Conservation (phyloP, 1,284 basidiomycete genomes). For the Malassezia cuniculi region DNA sequence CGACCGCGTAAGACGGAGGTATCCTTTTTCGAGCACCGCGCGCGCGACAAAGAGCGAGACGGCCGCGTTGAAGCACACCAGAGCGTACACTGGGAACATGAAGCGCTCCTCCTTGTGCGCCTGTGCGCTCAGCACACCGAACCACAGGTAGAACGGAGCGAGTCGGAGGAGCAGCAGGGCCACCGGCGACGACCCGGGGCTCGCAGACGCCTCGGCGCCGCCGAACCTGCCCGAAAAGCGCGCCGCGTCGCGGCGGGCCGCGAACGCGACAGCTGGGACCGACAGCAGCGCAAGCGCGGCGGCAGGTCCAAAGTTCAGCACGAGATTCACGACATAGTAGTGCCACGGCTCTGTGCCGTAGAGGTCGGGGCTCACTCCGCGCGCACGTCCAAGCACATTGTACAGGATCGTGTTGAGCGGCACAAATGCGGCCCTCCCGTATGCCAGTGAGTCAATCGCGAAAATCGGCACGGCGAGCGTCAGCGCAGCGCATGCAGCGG, state of each 20-base stretch:
- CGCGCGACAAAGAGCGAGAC: slow-evolving; percentile 56
- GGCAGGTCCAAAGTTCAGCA: slow-evolving; percentile 84
- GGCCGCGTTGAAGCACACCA: slow-evolving; percentile 87
- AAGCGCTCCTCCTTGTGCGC: slow-evolving; percentile 96
- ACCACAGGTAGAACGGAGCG: slow-evolving; percentile 78
- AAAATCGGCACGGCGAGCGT: slow-evolving; percentile 53
- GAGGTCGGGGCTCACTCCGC: slow-evolving; percentile 65
- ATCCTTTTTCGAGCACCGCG: slow-evolving; percentile 20
- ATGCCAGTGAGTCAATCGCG: slow-evolving; percentile 63
- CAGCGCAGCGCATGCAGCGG: slow-evolving; percentile 54
- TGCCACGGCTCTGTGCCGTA: slow-evolving; percentile 81
- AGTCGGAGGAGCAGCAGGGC: slow-evolving; percentile 60
- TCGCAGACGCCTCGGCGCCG: slow-evolving; percentile 6
- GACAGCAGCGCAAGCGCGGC: slow-evolving; percentile 56
- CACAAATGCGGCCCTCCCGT: slow-evolving; percentile 64
- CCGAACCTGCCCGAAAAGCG: slow-evolving; percentile 59
- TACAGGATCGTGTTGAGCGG: slow-evolving; percentile 89
- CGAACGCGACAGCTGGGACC: slow-evolving; percentile 61
- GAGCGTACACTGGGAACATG: slow-evolving; percentile 84
- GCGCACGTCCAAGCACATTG: slow-evolving; percentile 61
- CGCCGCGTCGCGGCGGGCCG: slow-evolving; percentile 61
- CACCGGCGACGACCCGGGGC: slow-evolving; percentile 14
- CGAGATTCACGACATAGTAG: slow-evolving; percentile 48
- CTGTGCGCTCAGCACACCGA: slow-evolving; percentile 64
- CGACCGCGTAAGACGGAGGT: slow-evolving; percentile 23